These are phyloP conservation scores for Quercus dentata DNA, from an alignment of 306 rosid species.

Conservation along the genomic window DNA sequence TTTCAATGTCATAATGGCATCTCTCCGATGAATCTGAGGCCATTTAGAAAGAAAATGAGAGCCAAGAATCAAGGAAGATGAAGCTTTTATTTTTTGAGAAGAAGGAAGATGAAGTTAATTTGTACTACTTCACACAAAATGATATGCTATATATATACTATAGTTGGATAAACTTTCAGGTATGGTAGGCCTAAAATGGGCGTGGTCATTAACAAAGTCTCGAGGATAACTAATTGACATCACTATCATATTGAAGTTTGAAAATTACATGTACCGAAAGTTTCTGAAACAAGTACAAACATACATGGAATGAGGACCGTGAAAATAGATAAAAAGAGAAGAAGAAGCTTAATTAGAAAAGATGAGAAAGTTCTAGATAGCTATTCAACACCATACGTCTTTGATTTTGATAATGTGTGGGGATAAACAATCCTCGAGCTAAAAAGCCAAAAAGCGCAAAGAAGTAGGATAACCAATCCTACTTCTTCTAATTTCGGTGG, in stretches of 20 bases:
- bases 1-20: conserved; percentile 20
- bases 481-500: too few relatives aligned
- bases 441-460: too few relatives aligned
- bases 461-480: too few relatives aligned
- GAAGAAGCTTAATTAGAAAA: too few relatives aligned
- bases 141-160: conserved; percentile 5
- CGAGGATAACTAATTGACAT: too few relatives aligned
- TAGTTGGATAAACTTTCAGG: neutral
- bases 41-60: conserved; percentile 20
- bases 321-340: too few relatives aligned
- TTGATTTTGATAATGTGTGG: too few relatives aligned
- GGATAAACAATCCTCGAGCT: too few relatives aligned
- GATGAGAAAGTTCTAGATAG: too few relatives aligned
- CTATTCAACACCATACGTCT: too few relatives aligned
- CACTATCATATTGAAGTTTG: conserved; percentile 15
- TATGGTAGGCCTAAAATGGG: conserved; percentile 10
- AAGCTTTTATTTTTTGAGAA: neutral
- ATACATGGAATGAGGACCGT: neutral
- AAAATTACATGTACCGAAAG: conserved; percentile 48
- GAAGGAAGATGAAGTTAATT: conserved; percentile 12
- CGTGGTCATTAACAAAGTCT: too few relatives aligned
- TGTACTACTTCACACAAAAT: neutral
- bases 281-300: conserved; percentile 30
- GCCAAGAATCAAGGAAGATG: neutral
- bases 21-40: conserved; percentile 14